These are phyloP conservation scores for Paraleonurus japonicus DNA, from an alignment of 257 asterid genomes.

Conservation along the genomic window DNA sequence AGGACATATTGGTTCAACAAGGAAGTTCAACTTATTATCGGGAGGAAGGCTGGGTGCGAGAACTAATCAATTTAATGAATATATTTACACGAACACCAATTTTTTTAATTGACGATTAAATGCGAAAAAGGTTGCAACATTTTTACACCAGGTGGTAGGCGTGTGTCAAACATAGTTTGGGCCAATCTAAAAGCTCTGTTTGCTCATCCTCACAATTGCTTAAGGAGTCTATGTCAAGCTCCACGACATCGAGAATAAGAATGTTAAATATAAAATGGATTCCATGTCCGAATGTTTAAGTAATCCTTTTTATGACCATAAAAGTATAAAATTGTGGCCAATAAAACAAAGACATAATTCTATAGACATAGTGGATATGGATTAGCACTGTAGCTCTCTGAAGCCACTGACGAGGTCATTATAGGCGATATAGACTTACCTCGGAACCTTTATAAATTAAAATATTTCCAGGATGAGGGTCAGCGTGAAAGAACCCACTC, in stretches of 20 bases:
- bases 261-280: constrained; percentile 2
- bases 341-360: too few species aligned
- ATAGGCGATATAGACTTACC: constrained; percentile 71
- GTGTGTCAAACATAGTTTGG: constrained; percentile 89
- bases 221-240: constrained; percentile 80
- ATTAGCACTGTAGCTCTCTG: constrained; percentile 78
- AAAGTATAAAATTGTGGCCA: too few species aligned
- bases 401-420: constrained; percentile 71
- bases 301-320: too few species aligned
- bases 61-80: neutral
- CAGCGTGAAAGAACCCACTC: constrained; percentile 99
- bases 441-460: constrained; percentile 89
- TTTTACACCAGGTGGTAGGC: constrained; percentile 87
- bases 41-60: neutral
- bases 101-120: constrained; percentile 82
- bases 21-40: neutral
- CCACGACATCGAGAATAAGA: constrained; percentile 45
- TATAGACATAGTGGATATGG: too few species aligned
- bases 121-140: constrained; percentile 97
- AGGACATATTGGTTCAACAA: neutral
- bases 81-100: constrained; percentile 71
- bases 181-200: constrained; percentile 79
- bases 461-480: constrained; percentile 99
- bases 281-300: too few species aligned
- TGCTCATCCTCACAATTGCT: constrained; percentile 69